Conservation (phyloP, 2,329 filamentous ascomycete genomes). For the Fusarium buharicum region DNA sequence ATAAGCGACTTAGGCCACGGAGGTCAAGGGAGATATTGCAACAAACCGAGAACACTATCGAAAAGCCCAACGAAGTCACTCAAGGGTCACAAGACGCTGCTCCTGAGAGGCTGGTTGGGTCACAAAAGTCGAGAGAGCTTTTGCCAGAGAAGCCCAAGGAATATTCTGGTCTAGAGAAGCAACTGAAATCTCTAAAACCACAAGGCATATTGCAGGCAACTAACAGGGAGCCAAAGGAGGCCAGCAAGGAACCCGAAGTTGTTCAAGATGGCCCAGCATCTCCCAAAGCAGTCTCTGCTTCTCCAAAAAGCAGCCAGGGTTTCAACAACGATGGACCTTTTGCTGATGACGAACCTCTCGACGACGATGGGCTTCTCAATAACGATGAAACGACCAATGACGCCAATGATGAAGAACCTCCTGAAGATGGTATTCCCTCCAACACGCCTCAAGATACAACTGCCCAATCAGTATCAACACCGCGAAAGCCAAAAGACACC, state of each 20-base stretch:
- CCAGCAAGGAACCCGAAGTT: not conserved
- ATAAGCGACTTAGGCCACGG: not conserved
- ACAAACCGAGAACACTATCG: not conserved
- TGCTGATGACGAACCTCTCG: not conserved
- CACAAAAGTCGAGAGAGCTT: no score
- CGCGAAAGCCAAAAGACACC: conserved; percentile 11
- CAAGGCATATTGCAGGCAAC: not conserved
- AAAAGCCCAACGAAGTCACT: not conserved
- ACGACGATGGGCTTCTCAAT: not conserved
- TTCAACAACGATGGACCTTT: not conserved
- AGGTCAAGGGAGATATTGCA: conserved; percentile 6
- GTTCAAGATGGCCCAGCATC: not conserved
- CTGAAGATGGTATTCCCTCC: not conserved
- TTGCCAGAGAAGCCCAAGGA: no score
- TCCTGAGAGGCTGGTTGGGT: not conserved
- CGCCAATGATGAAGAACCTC: not conserved
- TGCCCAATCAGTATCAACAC: conserved; percentile 5
- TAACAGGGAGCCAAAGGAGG: not conserved
- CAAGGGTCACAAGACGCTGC: not conserved
- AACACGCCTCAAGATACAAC: not conserved
- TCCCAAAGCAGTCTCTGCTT: not conserved
- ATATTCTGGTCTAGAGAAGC: no score
- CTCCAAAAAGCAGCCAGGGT: not conserved
- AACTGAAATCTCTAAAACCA: not conserved
- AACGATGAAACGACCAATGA: not conserved